These are phyloP conservation scores for Coriaria nepalensis DNA, from an alignment of 306 rosid genomes.

Conservation along the genomic window DNA sequence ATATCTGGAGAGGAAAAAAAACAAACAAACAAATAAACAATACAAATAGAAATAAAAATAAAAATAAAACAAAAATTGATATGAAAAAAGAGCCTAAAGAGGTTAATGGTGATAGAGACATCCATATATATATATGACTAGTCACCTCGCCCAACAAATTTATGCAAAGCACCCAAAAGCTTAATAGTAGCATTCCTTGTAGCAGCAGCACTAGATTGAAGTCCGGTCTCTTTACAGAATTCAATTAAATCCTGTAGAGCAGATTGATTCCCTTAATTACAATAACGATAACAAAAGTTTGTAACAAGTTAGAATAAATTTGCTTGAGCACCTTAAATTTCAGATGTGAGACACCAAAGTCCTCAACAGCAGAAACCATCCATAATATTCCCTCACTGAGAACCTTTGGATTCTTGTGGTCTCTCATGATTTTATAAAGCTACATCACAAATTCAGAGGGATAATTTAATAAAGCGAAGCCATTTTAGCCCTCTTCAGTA, in stretches of 20 bases:
- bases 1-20: conserved; percentile 48
- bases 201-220: conserved; percentile 94
- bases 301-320: neutral
- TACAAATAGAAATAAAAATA: conserved; percentile 9
- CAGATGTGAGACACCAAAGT: conserved; percentile 74
- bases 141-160: conserved; percentile 98
- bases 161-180: conserved; percentile 83
- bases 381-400: conserved; percentile 91
- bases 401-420: conserved; percentile 98
- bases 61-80: conserved; percentile 5
- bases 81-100: neutral
- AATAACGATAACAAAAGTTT: conserved; percentile 1
- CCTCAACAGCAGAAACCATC: conserved; percentile 97
- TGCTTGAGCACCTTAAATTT: conserved; percentile 65
- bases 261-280: conserved; percentile 8
- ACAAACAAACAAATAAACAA: conserved; percentile 4
- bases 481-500: conserved; percentile 1
- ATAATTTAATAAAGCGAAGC: neutral
- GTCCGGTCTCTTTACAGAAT: conserved; percentile 86
- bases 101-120: no score
- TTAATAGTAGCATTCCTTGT: conserved; percentile 91
- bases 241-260: conserved; percentile 78
- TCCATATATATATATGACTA: conserved; percentile 1
- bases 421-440: conserved; percentile 94
- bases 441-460: conserved; percentile 13